These are phyloP conservation scores for Pelargonium fulgidum DNA, from an alignment of 441 rosid species.

Conservation along the genomic window DNA sequence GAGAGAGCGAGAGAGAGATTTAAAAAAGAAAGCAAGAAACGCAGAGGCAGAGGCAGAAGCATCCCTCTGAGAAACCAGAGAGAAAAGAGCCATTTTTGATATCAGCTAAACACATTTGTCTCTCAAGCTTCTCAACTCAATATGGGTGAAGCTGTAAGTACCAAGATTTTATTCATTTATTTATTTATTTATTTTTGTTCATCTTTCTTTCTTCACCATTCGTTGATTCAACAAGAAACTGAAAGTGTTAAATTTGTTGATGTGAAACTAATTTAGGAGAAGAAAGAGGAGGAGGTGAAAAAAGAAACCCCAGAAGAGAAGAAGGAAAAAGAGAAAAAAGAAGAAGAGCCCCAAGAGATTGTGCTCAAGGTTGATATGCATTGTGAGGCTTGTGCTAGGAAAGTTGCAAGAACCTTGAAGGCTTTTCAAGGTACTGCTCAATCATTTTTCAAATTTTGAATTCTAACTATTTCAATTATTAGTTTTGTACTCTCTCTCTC, in stretches of 20 bases:
- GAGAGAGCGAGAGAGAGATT: neutral
- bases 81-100: too few relatives aligned
- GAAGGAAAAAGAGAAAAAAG: constrained; percentile 25
- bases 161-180: too few relatives aligned
- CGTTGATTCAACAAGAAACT: neutral
- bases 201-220: neutral
- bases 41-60: neutral
- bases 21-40: neutral
- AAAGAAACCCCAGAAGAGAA: constrained; percentile 15
- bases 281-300: constrained; percentile 18
- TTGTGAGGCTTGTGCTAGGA: constrained; percentile 48
- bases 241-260: neutral
- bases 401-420: constrained; percentile 36
- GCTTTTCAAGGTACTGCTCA: constrained; percentile 36
- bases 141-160: too few relatives aligned
- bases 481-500: neutral
- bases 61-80: too few relatives aligned
- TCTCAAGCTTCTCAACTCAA: too few relatives aligned
- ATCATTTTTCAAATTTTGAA: neutral
- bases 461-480: neutral
- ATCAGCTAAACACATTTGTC: too few relatives aligned
- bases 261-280: constrained; percentile 22
- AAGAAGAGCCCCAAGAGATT: constrained; percentile 34
- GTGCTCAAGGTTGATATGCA: constrained; percentile 53
- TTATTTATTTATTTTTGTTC: too few relatives aligned